A percentile compares a stretch with the other conserved stretches of the same genome.
phyloP scores from a whole-genome alignment of 208 protist species.

The Trypanosoma platydactyli region DNA sequence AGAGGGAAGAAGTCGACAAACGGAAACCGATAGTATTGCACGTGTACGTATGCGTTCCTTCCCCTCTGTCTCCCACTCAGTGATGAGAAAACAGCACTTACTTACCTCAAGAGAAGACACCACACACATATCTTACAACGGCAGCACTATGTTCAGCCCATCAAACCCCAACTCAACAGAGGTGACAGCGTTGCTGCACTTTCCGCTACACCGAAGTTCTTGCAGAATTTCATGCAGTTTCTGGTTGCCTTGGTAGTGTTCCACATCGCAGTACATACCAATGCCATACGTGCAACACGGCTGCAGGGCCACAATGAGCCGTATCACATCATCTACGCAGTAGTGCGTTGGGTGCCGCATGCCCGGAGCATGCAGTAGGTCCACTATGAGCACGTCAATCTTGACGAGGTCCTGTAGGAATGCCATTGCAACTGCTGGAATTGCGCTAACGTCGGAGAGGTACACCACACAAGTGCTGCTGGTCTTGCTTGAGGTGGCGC shows the following conservation, averaged over 20 bases:
- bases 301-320: conserved; percentile 42
- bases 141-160: conserved; percentile 19
- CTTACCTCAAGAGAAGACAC: background rate
- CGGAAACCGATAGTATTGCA: no score
- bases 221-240: conserved; percentile 23
- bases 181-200: conserved; percentile 27
- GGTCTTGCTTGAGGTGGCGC: conserved; percentile 2
- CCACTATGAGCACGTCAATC: conserved; percentile 83
- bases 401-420: conserved; percentile 78
- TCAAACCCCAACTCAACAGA: conserved; percentile 80
- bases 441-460: conserved; percentile 76
- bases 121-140: background rate
- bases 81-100: no score
- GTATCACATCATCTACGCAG: conserved; percentile 74
- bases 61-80: no score
- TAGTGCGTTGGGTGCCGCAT: conserved; percentile 53
- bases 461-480: conserved; percentile 70
- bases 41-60: no score
- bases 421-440: conserved; percentile 43
- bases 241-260: conserved; percentile 57
- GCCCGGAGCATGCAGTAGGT: conserved; percentile 62
- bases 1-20: no score
- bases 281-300: conserved; percentile 62
- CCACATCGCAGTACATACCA: conserved; percentile 85
- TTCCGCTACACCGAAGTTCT: conserved; percentile 41